Evolutionary conservation across 108 stramenopile genomes (phyloP).

Genomic region (Nitzschia putrida): DNA sequence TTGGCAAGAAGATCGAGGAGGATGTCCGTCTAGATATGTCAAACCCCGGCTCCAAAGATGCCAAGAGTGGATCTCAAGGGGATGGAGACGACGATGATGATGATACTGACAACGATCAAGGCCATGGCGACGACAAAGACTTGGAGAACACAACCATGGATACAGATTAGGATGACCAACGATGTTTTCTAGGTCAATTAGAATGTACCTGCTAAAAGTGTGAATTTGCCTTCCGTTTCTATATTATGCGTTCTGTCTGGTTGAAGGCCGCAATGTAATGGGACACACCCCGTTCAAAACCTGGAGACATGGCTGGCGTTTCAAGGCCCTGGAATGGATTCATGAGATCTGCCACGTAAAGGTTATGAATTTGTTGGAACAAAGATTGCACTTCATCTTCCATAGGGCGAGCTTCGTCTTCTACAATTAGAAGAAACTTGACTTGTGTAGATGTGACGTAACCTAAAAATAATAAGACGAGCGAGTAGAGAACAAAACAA

Average conservation of each 20-base stretch:
- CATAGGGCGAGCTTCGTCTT: conserved; percentile 28
- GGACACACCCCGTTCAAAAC: conserved; percentile 40
- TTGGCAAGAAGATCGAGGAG: conserved; percentile 51
- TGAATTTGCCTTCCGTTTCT: background rate
- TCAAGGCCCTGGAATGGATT: conserved; percentile 52
- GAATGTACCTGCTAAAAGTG: too few relatives aligned
- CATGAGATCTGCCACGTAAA: conserved; percentile 46
- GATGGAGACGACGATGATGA: conserved; percentile 18
- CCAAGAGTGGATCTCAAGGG: conserved; percentile 10
- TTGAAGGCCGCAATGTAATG: conserved; percentile 35
- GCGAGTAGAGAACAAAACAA: background rate
- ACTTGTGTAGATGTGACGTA: conserved; percentile 53
- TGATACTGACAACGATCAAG: background rate
- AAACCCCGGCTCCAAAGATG: conserved; percentile 7
- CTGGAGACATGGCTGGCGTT: conserved; percentile 15
- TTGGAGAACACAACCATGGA: too few relatives aligned
- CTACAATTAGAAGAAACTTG: conserved; percentile 43
- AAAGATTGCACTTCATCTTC: conserved; percentile 30
- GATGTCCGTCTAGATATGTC: conserved; percentile 65
- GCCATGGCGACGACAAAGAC: background rate
- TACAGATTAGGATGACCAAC: too few relatives aligned
- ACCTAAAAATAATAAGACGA: conserved; percentile 4
- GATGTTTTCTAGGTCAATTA: too few relatives aligned
- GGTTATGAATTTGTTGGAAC: conserved; percentile 33
- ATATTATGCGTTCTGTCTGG: conserved; percentile 38